Conservation (phyloP, 192 early-diverging fungal species). For the Coemansia reversa region DNA sequence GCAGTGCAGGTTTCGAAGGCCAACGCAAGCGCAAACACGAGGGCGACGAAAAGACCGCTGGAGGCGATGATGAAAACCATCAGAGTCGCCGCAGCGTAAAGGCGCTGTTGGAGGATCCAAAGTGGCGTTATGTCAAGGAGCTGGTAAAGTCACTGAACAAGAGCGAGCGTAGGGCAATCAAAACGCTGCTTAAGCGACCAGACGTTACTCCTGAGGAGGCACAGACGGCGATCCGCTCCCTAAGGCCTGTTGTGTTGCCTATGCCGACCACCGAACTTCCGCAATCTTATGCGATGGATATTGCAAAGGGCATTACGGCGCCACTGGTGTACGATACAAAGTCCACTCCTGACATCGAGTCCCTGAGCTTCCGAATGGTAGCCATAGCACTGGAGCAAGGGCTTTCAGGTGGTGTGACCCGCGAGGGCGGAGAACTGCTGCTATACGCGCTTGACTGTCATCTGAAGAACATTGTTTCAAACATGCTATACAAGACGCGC, state of each 20-base stretch:
- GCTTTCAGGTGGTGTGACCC: conserved; percentile 62
- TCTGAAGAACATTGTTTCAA: conserved; percentile 66
- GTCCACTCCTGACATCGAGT: conserved; percentile 63
- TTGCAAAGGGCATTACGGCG: conserved; percentile 66
- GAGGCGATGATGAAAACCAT: conserved; percentile 19
- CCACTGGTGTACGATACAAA: conserved; percentile 68
- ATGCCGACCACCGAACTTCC: conserved; percentile 54
- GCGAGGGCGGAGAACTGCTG: conserved; percentile 63
- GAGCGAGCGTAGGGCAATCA: conserved; percentile 65
- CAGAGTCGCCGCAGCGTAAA: conserved; percentile 56
- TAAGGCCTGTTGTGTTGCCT: conserved; percentile 55
- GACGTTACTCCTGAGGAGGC: conserved; percentile 44
- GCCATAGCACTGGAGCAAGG: conserved; percentile 69
- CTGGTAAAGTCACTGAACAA: conserved; percentile 69
- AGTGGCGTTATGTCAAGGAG: conserved; percentile 63
- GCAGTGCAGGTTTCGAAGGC: conserved; percentile 57
- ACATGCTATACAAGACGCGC: conserved; percentile 65
- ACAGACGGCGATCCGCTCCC: conserved; percentile 32
- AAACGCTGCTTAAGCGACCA: conserved; percentile 58
- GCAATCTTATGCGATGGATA: conserved; percentile 57
- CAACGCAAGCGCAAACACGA: conserved; percentile 39
- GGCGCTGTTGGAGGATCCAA: conserved; percentile 54
- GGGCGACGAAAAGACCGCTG: conserved; percentile 9
- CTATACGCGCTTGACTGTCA: conserved; percentile 70
- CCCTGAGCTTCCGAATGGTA: conserved; percentile 66